A percentile compares a stretch with the other conserved stretches of the same genome.
phyloP scores from a whole-genome alignment of 169 alveolate species.

The Plasmodium adleri region DNA sequence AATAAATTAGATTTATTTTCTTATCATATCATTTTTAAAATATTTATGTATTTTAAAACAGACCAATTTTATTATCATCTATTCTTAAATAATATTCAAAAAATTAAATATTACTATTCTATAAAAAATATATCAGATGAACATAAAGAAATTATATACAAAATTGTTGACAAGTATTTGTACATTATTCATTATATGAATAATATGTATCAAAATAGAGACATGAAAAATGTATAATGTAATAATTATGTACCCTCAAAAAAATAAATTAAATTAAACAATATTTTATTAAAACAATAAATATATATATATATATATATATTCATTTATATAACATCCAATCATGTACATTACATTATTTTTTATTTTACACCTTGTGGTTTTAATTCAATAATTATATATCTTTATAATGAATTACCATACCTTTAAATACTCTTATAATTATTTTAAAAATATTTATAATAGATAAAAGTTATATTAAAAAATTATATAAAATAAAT shows the following conservation, averaged over 20 bases:
- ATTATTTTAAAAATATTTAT: too few species aligned
- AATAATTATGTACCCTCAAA: not conserved
- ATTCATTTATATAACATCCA: not conserved
- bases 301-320: not conserved
- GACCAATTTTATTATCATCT: constrained; percentile 41
- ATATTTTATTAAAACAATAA: not conserved
- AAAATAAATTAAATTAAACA: not conserved
- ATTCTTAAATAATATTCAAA: constrained; percentile 28
- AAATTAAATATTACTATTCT: constrained; percentile 51
- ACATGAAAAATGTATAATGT: not conserved
- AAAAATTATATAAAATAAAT: too few species aligned
- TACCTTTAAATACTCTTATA: too few species aligned
- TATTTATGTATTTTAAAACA: constrained; percentile 50
- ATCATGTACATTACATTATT: too few species aligned
- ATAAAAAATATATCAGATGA: constrained; percentile 31
- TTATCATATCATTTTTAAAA: constrained; percentile 13
- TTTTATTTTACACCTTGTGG: too few species aligned
- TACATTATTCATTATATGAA: constrained; percentile 29
- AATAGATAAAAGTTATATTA: too few species aligned
- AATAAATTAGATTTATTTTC: constrained; percentile 42
- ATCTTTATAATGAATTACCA: too few species aligned
- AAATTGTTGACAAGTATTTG: constrained; percentile 48
- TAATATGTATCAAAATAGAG: constrained; percentile 12
- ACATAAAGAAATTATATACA: constrained; percentile 36
- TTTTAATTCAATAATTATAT: too few species aligned